Evolutionary conservation across 345 rosid species (phyloP).

Genomic region (Anastatica hierochuntica): DNA sequence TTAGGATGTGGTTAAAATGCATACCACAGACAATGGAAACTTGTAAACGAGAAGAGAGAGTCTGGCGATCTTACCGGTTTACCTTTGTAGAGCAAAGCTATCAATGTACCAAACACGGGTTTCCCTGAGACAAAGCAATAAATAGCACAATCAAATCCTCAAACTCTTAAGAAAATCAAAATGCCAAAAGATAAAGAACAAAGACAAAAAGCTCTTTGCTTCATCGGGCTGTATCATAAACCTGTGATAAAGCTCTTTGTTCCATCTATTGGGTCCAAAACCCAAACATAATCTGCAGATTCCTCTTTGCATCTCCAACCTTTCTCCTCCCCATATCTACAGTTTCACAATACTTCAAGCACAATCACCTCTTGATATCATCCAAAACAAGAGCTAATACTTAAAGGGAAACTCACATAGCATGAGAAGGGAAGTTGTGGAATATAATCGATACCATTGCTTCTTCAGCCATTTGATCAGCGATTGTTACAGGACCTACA

Average conservation of each 20-base stretch:
- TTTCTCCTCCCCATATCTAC: slow-evolving; percentile 91
- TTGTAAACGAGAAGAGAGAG: neutral
- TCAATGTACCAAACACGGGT: slow-evolving; percentile 85
- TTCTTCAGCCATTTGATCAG: slow-evolving; percentile 88
- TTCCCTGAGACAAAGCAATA: slow-evolving; percentile 50
- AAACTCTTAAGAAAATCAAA: slow-evolving; percentile 2
- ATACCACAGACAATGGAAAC: slow-evolving; percentile 11
- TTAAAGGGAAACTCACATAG: slow-evolving; percentile 45
- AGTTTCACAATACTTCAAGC: slow-evolving; percentile 2
- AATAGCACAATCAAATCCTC: neutral
- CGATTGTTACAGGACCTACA: slow-evolving; percentile 95
- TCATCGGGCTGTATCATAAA: slow-evolving; percentile 1
- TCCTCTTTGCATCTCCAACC: slow-evolving; percentile 86
- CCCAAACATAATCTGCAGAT: slow-evolving; percentile 90
- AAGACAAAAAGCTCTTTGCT: neutral
- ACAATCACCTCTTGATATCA: neutral
- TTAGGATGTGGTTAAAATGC: neutral
- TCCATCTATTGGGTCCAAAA: slow-evolving; percentile 93
- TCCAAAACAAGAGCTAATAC: neutral
- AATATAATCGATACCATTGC: slow-evolving; percentile 67
- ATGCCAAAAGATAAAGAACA: neutral
- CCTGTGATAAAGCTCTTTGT: slow-evolving; percentile 96
- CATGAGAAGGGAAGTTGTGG: slow-evolving; percentile 81
- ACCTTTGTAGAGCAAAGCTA: slow-evolving; percentile 66
- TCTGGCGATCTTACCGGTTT: slow-evolving; percentile 60